phyloP scores from a whole-genome alignment of 345 rosid genomes.

The Conringia planisiliqua region DNA sequence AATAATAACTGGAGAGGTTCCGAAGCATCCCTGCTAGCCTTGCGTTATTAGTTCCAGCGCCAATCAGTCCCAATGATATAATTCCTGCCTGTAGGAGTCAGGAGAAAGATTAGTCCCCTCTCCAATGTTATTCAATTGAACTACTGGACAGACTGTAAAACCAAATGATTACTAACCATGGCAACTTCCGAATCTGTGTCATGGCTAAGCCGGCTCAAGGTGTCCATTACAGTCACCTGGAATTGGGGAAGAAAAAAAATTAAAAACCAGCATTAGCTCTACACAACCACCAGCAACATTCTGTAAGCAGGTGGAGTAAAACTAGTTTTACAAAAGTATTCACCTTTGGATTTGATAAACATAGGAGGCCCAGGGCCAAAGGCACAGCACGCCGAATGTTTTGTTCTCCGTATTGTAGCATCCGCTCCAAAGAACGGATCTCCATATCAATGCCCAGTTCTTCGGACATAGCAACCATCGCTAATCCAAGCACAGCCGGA shows the following conservation, averaged over 20 bases:
- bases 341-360: constrained; percentile 96
- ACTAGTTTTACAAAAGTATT: constrained; percentile 13
- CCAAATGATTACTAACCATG: constrained; percentile 53
- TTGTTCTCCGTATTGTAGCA: constrained; percentile 93
- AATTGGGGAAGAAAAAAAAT: background rate
- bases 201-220: constrained; percentile 96
- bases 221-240: constrained; percentile 96
- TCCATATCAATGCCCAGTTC: constrained; percentile 96
- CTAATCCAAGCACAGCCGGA: constrained; percentile 96
- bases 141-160: background rate
- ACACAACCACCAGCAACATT: background rate
- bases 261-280: constrained; percentile 4
- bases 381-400: constrained; percentile 93
- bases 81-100: constrained; percentile 70
- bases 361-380: constrained; percentile 93
- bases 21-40: constrained; percentile 97
- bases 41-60: constrained; percentile 97
- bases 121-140: background rate
- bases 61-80: constrained; percentile 87
- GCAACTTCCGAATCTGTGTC: constrained; percentile 98
- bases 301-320: constrained; percentile 1
- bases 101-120: constrained; percentile 9
- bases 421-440: constrained; percentile 89
- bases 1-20: constrained; percentile 90
- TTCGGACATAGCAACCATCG: constrained; percentile 98